These are phyloP conservation scores for Pseudogymnoascus sp. DNA, from an alignment of 2,329 filamentous ascomycete genomes.

Conservation along the genomic window DNA sequence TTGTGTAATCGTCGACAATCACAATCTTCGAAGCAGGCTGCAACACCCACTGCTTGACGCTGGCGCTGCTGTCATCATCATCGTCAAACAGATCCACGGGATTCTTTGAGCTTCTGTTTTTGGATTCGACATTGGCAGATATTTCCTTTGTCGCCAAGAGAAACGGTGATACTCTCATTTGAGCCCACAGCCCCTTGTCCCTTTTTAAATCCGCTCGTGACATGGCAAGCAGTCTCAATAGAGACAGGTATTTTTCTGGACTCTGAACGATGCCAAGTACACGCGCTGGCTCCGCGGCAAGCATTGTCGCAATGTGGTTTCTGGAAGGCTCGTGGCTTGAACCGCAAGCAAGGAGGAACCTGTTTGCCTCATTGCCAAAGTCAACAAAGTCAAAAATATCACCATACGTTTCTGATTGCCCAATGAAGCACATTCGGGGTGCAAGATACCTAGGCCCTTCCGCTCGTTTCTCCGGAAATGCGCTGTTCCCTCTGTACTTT, in stretches of 20 bases:
- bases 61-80: conserved; percentile 38
- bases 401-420: conserved; percentile 59
- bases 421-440: conserved; percentile 74
- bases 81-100: conserved; percentile 21
- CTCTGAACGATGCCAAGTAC: conserved; percentile 73
- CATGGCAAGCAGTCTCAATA: conserved; percentile 75
- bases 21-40: conserved; percentile 64
- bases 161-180: conserved; percentile 68
- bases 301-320: conserved; percentile 70
- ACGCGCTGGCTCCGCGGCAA: conserved; percentile 75
- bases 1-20: conserved; percentile 79
- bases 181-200: conserved; percentile 68
- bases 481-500: conserved; percentile 21
- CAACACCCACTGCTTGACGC: conserved; percentile 55
- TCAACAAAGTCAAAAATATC: conserved; percentile 97
- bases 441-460: conserved; percentile 46
- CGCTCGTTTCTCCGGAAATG: conserved; percentile 34
- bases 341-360: conserved; percentile 80
- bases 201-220: conserved; percentile 60
- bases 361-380: conserved; percentile 79
- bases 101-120: conserved; percentile 15
- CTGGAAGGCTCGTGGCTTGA: conserved; percentile 88
- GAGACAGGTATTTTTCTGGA: conserved; percentile 75
- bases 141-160: conserved; percentile 78
- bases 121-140: conserved; percentile 18